phyloP scores from a whole-genome alignment of 345 rosid species.

The Sisymbrium altissimum region DNA sequence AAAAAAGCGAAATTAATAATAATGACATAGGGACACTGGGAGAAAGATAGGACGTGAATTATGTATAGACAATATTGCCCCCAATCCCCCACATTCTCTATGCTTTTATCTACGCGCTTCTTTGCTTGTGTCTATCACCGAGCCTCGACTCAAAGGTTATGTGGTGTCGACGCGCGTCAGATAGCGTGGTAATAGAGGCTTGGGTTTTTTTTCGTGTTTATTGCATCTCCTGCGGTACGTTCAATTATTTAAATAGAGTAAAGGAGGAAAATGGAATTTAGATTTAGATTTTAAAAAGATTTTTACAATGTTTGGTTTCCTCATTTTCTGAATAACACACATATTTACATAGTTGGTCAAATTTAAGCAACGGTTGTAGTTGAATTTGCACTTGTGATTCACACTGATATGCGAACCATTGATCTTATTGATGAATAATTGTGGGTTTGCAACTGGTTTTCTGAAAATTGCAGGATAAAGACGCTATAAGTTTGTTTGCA shows the following conservation, averaged over 20 bases:
- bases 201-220: neutral
- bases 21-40: neutral
- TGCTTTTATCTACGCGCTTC: neutral
- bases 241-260: slow-evolving; percentile 15
- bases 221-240: slow-evolving; percentile 1
- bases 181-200: neutral
- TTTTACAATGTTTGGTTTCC: neutral
- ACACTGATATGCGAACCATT: neutral
- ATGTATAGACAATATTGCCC: slow-evolving; percentile 3
- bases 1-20: neutral
- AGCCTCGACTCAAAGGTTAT: neutral
- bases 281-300: neutral
- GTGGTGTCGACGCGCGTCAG: neutral
- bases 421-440: neutral
- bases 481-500: neutral
- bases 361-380: slow-evolving; percentile 4
- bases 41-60: neutral
- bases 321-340: neutral
- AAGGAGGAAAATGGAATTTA: neutral
- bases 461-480: neutral
- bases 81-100: neutral
- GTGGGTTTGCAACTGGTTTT: neutral
- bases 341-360: neutral
- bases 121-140: neutral
- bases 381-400: neutral